Evolutionary conservation across 108 stramenopile genomes (phyloP), one percentile per base, ranked within the genome.

Genomic region (Cyclostephanos invisitatus): DNA sequence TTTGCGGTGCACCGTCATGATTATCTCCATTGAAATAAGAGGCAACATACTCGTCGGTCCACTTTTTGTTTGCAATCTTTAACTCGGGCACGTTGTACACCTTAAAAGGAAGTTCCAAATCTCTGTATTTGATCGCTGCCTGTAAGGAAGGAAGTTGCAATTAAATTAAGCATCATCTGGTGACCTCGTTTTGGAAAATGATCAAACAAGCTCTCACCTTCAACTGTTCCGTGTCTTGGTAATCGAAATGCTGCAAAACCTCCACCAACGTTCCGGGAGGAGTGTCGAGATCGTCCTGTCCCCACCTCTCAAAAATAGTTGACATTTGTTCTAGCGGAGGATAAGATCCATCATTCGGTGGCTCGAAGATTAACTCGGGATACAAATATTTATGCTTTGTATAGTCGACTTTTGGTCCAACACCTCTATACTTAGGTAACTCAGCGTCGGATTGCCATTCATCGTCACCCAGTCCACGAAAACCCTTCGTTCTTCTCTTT

Each of bases 31-130:
- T 76, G 61, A 91, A 93, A 38, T 90, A 64, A 2, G 62, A 51
- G 18, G 83, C 38, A 22, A 94, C 63, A 74, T 94, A 94, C n/a
- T 90, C 89, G 67, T 94, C 93, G 1, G 91, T 92, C 93, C 93
- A 94, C 51, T 88, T 91, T 25, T 58, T 27, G 1, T 79, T 80
- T 8, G 89, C 91, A 12, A 65, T 78, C n/a, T 64, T 25, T 10
- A 94, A 77, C 50, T 94, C 93, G 2, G 93, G 91, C 0, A 94
- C 89, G 72, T 91, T 86, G 72, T 86, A 84, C 7, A 92, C 57
- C 65, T 94, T 94, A 66, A 94, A 94, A 0, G 93, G 93, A 32
- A 94, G 63, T 67, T 91, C 87, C 22, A 85, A 84, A 59, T 89
- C 83, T 12, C 93, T 86, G 51, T 86, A 92, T 53, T 78, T 69